Evolutionary conservation across 73 alveolate species (phyloP), one percentile per base, ranked within the genome.

Genomic region (Paramecium octaurelia): DNA sequence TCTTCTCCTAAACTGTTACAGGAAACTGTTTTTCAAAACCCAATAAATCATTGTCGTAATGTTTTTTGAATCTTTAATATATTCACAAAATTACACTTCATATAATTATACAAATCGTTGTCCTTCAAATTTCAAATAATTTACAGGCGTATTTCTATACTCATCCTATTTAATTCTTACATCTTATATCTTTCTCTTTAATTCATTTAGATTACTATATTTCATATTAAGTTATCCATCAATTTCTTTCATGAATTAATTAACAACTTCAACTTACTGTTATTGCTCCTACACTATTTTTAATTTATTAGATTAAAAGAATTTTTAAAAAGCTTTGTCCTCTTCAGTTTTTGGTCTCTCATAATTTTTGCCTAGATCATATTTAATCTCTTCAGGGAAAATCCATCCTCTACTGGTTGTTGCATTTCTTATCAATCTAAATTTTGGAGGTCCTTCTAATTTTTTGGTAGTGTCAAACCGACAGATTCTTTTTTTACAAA

Each of bases 311-410:
- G 57, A 35, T 11, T 31, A 36, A 73, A 36, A 73, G 87, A 36
- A 73, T 20, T 35, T 1, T 18, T 36, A 38, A 35, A 73, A 73
- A 12, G 87, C 87, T 73, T 18, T 36, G n/a, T 36, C 87, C n/a
- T 73, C 87, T 73, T 73, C 87, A 6, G 59, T 36, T 35, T 31
- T 20, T 29, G 87, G 68, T 38, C 31, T 73, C 57, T 36, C 87
- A 18, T 73, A 73, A 34, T 73, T 23, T 73, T 73, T 73, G 16
- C 87, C 87, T 36, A 73, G 20, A 73, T 73, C 87, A 38, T n/a
- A 73, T 0, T 21, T 14, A 35, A 73, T 20, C 18, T 14, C 59
- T 5, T 73, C 64, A 34, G 87, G 64, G n/a, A 36, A 73, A 18
- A 73, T 40, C 68, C 68, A 73, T 14, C 87, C 87, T 38, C 59